Base-by-base conservation (phyloP, 768 basidiomycete species). In the Boletus sp. region DNA sequence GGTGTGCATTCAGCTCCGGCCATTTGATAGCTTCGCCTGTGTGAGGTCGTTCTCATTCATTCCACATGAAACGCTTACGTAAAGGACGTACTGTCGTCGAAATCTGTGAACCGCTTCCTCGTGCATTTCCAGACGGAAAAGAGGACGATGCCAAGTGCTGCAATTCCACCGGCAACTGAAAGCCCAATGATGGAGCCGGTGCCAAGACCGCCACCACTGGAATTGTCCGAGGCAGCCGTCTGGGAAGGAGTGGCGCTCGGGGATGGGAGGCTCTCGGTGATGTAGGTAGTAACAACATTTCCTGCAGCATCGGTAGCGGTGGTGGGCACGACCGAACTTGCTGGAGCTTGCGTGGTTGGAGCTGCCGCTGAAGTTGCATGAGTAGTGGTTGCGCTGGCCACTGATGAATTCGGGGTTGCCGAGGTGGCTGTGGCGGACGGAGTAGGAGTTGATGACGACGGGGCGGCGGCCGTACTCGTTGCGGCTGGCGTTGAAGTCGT, bases 81-180 rank as follows among this genome's bases (percentile, higher is more conserved):
- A 53, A 59, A 48, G 29, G 37, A 81, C 88, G 63, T 70, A 90
- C 90, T 84, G 73, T 90, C 87, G 63, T 92, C 88, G 63, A 88
- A 90, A 62, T 86, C 82, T 25, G 75, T 57, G 65, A 85, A 83
- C 53, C 87, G 85, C 68, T 92, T 93, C 64, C 87, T 79, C 3
- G 87, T 88, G 65, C 91, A 82, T 71, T 93, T 93, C 91, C 92
- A 93, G 35, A 89, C 73, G 59, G 91, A 80, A 74, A 93, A 93
- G 15, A 75, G 83, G 48, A 85, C 71, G 49, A 93, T 77, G 10
- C 80, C 87, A 61, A 93, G 70, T 19, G 85, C 70, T 23, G 89
- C 87, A 51, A 92, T 75, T 50, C 89, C 91, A 40, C 88, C 91
- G 4, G 89, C 84, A 23, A 93, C 88, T 0, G 89, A 85, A 54